A percentile compares a stretch with the other conserved stretches of the same genome.
Conservation (phyloP, 257 asterid species). For the Datura wrightii region DNA sequence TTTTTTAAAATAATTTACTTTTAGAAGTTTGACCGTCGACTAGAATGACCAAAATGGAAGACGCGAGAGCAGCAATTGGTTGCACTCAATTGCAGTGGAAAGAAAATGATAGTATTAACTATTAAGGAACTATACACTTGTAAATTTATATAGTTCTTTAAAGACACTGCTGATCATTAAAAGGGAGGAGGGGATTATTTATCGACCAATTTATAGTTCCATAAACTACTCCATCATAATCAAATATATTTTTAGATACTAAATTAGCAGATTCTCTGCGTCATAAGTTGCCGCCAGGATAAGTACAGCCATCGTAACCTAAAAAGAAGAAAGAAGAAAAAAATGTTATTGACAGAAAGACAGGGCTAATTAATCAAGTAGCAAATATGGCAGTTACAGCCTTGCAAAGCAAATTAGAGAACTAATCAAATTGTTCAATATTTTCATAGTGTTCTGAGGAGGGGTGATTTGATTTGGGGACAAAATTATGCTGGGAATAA, state of each 20-base stretch:
- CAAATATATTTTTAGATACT: not conserved
- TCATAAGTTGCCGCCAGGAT: conserved; percentile 56
- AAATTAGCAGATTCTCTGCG: conserved; percentile 7
- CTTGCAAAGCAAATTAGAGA: not conserved
- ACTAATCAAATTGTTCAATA: not conserved
- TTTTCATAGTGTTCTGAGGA: not conserved
- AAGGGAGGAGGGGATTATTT: conserved; percentile 1
- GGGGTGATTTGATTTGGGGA: not conserved
- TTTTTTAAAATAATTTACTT: no score
- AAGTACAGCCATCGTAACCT: conserved; percentile 76
- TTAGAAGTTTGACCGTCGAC: no score
- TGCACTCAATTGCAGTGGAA: not conserved
- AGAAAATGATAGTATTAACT: not conserved
- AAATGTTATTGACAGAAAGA: not conserved
- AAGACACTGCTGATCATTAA: not conserved
- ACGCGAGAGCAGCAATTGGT: no score
- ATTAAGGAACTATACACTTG: not conserved
- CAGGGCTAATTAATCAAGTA: not conserved
- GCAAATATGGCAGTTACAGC: not conserved
- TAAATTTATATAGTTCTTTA: not conserved
- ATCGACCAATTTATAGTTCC: conserved; percentile 10
- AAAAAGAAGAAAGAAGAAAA: conserved; percentile 20
- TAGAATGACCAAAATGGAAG: no score
- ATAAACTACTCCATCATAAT: conserved; percentile 1
- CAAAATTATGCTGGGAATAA: not conserved